phyloP scores from a whole-genome alignment of 225 moss, liverwort and hornwort species.

The Antitrichia curtipendula region DNA sequence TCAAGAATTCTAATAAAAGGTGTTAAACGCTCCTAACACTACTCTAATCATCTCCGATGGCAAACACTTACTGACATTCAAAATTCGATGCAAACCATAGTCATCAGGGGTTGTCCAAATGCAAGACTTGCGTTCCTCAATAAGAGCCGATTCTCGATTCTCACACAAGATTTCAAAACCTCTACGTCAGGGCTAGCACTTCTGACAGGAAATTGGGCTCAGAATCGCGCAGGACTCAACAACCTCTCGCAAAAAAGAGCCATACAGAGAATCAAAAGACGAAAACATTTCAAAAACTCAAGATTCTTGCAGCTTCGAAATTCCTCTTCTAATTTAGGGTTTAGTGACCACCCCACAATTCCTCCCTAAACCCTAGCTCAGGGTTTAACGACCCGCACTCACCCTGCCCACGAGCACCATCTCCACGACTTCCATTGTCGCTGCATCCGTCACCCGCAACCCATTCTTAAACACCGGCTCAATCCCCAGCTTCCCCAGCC shows the following conservation, averaged over 20 bases:
- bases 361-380: not conserved
- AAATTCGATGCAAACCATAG: not conserved
- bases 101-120: not conserved
- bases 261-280: not conserved
- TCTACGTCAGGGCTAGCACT: not conserved
- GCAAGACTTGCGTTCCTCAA: too few species aligned
- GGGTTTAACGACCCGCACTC: slow-evolving; percentile 7
- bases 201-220: not conserved
- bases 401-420: slow-evolving; percentile 99
- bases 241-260: not conserved
- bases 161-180: not conserved
- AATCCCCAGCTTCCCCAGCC: slow-evolving; percentile 75
- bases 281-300: not conserved
- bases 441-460: slow-evolving; percentile 72
- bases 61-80: not conserved
- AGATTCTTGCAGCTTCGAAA: not conserved
- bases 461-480: slow-evolving; percentile 79
- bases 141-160: not conserved
- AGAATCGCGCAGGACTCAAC: not conserved
- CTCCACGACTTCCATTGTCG: slow-evolving; percentile 96
- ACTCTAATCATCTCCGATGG: not conserved
- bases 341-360: not conserved
- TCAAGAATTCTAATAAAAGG: not conserved
- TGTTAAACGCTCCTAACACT: not conserved
- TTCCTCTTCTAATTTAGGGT: not conserved